Conservation (phyloP, 2,329 filamentous ascomycete genomes). For the Penicillium sp. region DNA sequence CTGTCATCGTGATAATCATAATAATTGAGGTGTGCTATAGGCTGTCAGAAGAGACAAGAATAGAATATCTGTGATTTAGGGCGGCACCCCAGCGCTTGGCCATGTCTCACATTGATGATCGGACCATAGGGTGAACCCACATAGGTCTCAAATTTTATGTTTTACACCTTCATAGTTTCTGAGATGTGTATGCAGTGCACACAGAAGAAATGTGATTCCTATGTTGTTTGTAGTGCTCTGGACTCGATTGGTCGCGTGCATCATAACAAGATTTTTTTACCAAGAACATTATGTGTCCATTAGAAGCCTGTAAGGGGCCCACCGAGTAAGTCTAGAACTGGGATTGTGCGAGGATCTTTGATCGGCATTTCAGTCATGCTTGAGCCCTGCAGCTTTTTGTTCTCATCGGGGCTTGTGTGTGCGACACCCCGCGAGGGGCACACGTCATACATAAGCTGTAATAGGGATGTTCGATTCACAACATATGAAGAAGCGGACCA, state of each 20-base stretch:
- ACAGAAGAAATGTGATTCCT: neutral
- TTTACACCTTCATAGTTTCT: neutral
- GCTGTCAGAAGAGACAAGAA: neutral
- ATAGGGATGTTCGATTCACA: neutral
- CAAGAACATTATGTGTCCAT: conserved; percentile 7
- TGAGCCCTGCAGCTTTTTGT: conserved; percentile 1
- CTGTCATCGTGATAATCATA: neutral
- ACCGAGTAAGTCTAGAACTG: conserved; percentile 16
- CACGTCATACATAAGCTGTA: conserved; percentile 1
- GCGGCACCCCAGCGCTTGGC: conserved; percentile 10
- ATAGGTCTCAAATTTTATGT: neutral
- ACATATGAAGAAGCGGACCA: neutral
- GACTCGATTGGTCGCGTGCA: neutral
- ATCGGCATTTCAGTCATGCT: conserved; percentile 10
- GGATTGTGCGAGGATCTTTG: conserved; percentile 6
- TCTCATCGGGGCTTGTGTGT: neutral
- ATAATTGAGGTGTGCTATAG: neutral
- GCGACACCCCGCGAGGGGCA: conserved; percentile 3
- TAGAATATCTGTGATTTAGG: conserved; percentile 4
- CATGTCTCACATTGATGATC: conserved; percentile 24
- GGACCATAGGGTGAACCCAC: conserved; percentile 4
- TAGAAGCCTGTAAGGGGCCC: conserved; percentile 13
- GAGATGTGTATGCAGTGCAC: neutral
- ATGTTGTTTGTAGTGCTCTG: neutral
- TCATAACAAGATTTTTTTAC: neutral